Evolutionary conservation across 305 asterid species (phyloP).

Genomic region (Fraxinus sp.): DNA sequence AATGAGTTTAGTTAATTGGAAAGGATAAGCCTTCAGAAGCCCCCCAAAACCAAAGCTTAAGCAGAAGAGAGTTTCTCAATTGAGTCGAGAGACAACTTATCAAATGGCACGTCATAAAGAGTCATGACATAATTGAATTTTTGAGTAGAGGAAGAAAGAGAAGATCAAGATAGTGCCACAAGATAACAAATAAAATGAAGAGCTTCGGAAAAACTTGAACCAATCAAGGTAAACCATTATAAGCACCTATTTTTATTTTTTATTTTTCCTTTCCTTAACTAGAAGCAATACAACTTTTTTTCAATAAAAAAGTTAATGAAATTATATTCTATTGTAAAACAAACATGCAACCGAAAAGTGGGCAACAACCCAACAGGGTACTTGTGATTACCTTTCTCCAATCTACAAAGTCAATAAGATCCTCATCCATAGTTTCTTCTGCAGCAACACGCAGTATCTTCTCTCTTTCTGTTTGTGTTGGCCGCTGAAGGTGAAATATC

Average conservation of each 20-base stretch:
- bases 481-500: conserved; percentile 87
- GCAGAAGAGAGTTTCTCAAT: not conserved
- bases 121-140: not conserved
- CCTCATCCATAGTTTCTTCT: conserved; percentile 87
- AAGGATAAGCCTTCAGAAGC: conserved; percentile 1
- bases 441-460: conserved; percentile 72
- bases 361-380: not conserved
- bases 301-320: conserved; percentile 13
- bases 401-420: conserved; percentile 76
- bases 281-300: not conserved
- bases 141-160: conserved; percentile 9
- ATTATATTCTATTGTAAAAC: not conserved
- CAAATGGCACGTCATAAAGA: not conserved
- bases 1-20: not conserved
- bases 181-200: not conserved
- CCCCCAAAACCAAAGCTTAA: not conserved
- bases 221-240: not conserved
- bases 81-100: not conserved
- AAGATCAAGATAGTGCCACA: not conserved
- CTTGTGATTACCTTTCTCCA: conserved; percentile 74
- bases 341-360: conserved; percentile 3
- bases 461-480: conserved; percentile 87
- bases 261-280: not conserved
- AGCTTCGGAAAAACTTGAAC: not conserved
- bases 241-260: not conserved